Evolutionary conservation across 306 rosid species (phyloP), one percentile per base, ranked within the genome.

Genomic region (Betula pendula): DNA sequence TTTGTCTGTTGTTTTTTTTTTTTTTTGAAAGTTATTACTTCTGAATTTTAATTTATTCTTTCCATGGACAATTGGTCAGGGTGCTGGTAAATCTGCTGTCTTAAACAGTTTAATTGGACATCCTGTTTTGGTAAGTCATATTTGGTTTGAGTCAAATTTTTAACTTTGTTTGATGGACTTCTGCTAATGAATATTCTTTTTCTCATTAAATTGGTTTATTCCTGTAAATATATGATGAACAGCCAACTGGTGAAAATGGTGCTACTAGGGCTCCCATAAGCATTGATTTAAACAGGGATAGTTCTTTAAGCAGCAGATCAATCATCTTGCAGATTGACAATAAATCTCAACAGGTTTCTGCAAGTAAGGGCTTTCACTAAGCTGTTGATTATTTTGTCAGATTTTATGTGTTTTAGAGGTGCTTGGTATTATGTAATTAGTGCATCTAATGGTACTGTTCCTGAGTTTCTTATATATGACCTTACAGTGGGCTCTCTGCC

Each of bases 161-260:
- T 38, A 38, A 38, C 42, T 38, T 38, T 38, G 8, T 38, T 38
- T 38, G 42, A 38, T 8, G 42, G 42, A 38, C 42, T 38, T 38
- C 42, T 38, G 7, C 8, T 38, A 38, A 73, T 68, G 7, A 7
- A 11, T 44, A 50, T 72, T 38, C 5, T 6, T 75, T 49, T 43
- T 76, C 71, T n/a, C 82, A 47, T 77, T 44, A 51, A 45, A 84
- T 27, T 38, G 42, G 42, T 38, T 38, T 38, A 38, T 38, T 38
- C 42, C 42, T 8, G 5, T 38, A 5, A 38, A 5, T 38, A 38
- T 38, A 38, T 38, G 42, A 38, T 38, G 42, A 38, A 38, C 91
- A 95, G 98, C 98, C 98, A 70, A 95, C 98, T 4, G 97, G 97
- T 73, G 98, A 95, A 78, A 95, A 92, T 79, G 98, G 98, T 70